Conservation (phyloP, 129 eudicot genomes). For the Kitagawia praeruptora region DNA sequence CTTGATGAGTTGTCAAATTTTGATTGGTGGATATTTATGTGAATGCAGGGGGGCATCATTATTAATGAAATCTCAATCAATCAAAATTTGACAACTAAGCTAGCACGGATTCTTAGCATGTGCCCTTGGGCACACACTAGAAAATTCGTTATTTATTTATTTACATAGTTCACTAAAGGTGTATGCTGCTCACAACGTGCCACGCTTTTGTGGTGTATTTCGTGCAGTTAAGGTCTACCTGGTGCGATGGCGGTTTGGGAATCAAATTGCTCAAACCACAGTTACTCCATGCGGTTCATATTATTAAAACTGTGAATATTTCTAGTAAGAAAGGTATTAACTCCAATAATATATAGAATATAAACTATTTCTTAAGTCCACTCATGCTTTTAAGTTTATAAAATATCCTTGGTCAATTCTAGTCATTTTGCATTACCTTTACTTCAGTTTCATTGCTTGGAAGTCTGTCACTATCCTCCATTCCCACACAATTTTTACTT, state of each 20-base stretch:
- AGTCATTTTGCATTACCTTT: constrained; percentile 23
- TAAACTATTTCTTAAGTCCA: not conserved
- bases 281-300: not conserved
- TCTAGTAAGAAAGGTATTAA: not conserved
- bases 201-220: not conserved
- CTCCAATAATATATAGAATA: not conserved
- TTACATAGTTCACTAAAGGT: not conserved
- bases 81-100: too few relatives aligned
- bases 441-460: constrained; percentile 12
- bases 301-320: not conserved
- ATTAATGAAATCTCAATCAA: too few relatives aligned
- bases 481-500: constrained; percentile 18
- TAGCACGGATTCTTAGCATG: too few relatives aligned
- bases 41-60: too few relatives aligned
- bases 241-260: not conserved
- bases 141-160: too few relatives aligned
- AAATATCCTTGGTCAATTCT: not conserved
- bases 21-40: too few relatives aligned
- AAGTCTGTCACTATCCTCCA: constrained; percentile 17
- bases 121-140: too few relatives aligned
- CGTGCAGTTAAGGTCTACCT: not conserved
- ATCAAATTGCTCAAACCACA: not conserved
- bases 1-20: too few relatives aligned
- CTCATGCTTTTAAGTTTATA: not conserved
- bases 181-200: not conserved